These are phyloP conservation scores for Clitopilus hobsonii DNA, from an alignment of 768 basidiomycete genomes.

Conservation along the genomic window DNA sequence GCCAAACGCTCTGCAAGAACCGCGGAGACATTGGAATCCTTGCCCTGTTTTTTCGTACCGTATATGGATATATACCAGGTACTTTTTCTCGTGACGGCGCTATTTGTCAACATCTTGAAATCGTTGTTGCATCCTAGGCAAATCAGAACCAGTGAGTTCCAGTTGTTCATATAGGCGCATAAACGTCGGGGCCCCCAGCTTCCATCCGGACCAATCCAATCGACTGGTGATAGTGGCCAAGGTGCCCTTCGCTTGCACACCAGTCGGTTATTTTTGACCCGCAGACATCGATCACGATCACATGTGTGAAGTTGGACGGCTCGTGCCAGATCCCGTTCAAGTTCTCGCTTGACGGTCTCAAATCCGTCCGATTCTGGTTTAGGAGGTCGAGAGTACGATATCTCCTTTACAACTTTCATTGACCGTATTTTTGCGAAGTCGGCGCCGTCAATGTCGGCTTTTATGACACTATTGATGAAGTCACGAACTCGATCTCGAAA, in stretches of 20 bases:
- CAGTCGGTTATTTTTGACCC: conserved; percentile 13
- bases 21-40: conserved; percentile 27
- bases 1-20: conserved; percentile 23
- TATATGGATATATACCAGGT: conserved; percentile 31
- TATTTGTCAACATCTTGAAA: conserved; percentile 32
- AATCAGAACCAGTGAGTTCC: conserved; percentile 18
- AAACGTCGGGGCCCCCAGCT: conserved; percentile 20
- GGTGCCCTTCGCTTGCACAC: conserved; percentile 31
- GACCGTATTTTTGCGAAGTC: too few relatives aligned
- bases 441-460: too few relatives aligned
- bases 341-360: too few relatives aligned
- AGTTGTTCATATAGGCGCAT: conserved; percentile 21
- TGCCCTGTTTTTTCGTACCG: conserved; percentile 25
- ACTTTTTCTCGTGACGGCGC: conserved; percentile 23
- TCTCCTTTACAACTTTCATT: too few relatives aligned
- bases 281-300: conserved; percentile 13
- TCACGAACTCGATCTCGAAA: too few relatives aligned
- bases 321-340: background rate
- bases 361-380: too few relatives aligned
- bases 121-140: conserved; percentile 34
- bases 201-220: conserved; percentile 17
- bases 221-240: conserved; percentile 11
- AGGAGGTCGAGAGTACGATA: too few relatives aligned
- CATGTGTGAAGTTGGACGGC: background rate
- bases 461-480: too few relatives aligned